Conservation (phyloP, 192 early-diverging fungal genomes). For the Podila epicladia region DNA sequence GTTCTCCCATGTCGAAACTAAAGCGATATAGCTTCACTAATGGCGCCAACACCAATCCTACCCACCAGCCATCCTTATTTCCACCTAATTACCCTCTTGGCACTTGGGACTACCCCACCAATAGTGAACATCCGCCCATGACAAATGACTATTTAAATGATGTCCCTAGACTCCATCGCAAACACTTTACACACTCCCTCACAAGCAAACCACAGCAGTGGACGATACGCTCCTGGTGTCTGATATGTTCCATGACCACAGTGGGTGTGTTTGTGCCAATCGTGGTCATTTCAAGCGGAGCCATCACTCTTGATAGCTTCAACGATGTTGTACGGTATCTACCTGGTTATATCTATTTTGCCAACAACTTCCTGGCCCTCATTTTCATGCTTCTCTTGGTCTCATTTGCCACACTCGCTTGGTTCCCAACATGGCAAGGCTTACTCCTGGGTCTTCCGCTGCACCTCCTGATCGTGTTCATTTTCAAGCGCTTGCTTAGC, state of each 20-base stretch:
- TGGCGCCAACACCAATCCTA: too few species aligned
- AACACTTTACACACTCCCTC: neutral
- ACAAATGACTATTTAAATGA: neutral
- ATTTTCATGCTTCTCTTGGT: constrained; percentile 39
- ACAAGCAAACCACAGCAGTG: neutral
- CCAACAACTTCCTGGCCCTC: constrained; percentile 46
- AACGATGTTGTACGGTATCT: constrained; percentile 43
- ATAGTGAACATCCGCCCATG: neutral
- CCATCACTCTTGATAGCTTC: constrained; percentile 37
- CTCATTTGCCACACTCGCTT: constrained; percentile 25
- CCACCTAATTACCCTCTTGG: too few species aligned
- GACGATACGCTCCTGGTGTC: constrained; percentile 6
- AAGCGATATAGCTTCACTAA: too few species aligned
- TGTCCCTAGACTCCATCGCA: neutral
- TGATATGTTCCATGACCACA: neutral
- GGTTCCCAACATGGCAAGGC: constrained; percentile 16
- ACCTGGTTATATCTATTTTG: constrained; percentile 33
- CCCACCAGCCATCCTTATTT: too few species aligned
- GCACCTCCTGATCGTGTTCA: constrained; percentile 49
- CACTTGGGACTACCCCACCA: too few species aligned
- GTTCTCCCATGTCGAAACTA: too few species aligned
- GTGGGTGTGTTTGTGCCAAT: constrained; percentile 14
- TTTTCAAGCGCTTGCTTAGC: constrained; percentile 37
- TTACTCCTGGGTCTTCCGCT: constrained; percentile 36
- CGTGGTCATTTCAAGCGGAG: constrained; percentile 30